Base-by-base conservation (phyloP, 495 filamentous ascomycete species). In the Neurospora sp. region DNA sequence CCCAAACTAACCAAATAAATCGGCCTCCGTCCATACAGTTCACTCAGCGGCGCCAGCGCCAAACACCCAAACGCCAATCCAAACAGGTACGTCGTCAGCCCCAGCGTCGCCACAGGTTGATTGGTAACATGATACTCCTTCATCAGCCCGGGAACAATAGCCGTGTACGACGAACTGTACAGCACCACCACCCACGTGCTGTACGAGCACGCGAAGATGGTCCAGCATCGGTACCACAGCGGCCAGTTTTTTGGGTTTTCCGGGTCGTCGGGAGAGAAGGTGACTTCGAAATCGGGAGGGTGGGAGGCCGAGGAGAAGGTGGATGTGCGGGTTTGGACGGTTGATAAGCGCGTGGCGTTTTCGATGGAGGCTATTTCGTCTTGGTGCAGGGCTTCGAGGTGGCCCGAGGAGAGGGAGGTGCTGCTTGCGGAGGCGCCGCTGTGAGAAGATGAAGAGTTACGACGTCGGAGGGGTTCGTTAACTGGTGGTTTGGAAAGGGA, bases 231-330 rank as follows among this genome's bases (percentile, higher is more conserved):
- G 80, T 93, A 93, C 81, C 79, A 85, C 22, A 91, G 70, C 0
- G 88, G 80, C 94, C 93, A 97, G 78, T 94, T 93, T 74, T 86
- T 84, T 20, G 94, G 93, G 78, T 96, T 92, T 18, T 86, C 85
- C 3, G 84, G 85, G 75, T 96, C 92, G 14, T 89, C 85, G 0
- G 84, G 84, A 22, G 89, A 87, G 81, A 92, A 94, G 74, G 88
- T 88, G 37, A 97, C 88, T 77, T 97, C 94, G 78, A 88, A 95
- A 37, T 88, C 86, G 2, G 91, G 89, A 74, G 89, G 85, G 4
- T 86, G 81, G 2, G 90, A 91, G 27, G 84, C 87, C 68, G 85
- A 85, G 12, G 89, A 93, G 11, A 82, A 84, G 70, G 89, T 79
- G 40, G 88, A 89, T 8, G 88, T 88, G 12, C 74, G 75, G 9